A percentile compares a stretch with the other conserved stretches of the same genome.
These are phyloP conservation scores for Paecilomyces sp. DNA, from an alignment of 2,329 filamentous ascomycete genomes.

Conservation along the genomic window DNA sequence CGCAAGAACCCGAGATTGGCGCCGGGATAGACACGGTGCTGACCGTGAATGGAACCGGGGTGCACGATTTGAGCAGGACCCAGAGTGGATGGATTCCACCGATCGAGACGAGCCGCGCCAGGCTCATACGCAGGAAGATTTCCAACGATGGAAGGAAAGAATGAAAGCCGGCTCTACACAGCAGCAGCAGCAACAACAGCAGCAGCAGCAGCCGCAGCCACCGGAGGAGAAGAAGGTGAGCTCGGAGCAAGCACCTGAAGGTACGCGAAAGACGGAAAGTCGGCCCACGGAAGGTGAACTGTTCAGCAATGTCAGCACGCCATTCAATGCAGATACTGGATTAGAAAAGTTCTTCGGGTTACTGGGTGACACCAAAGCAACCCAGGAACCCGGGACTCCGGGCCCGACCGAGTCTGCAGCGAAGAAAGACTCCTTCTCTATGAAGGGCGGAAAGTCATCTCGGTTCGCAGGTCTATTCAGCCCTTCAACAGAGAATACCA, in stretches of 20 bases:
- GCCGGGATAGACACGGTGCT: slow-evolving; percentile 37
- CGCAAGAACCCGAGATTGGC: slow-evolving; percentile 61
- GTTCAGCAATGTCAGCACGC: slow-evolving; percentile 49
- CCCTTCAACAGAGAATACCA: slow-evolving; percentile 49
- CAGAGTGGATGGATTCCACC: slow-evolving; percentile 81
- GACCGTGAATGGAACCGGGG: slow-evolving; percentile 51
- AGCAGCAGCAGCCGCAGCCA: slow-evolving; percentile 1
- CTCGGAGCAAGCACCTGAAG: slow-evolving; percentile 12
- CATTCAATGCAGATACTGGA: slow-evolving; percentile 58
- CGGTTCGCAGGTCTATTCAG: slow-evolving; percentile 79
- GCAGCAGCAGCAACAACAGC: slow-evolving; percentile 15
- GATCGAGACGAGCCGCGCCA: slow-evolving; percentile 60
- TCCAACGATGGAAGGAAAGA: slow-evolving; percentile 86
- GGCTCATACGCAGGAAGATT: slow-evolving; percentile 78
- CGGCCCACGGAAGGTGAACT: slow-evolving; percentile 43
- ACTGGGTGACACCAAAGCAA: slow-evolving; percentile 45
- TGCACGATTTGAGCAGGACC: slow-evolving; percentile 63
- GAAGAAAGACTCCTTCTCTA: slow-evolving; percentile 35
- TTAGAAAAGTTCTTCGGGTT: slow-evolving; percentile 72
- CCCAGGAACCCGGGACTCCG: slow-evolving; percentile 32
- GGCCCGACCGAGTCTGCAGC: slow-evolving; percentile 27
- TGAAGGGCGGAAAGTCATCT: slow-evolving; percentile 63
- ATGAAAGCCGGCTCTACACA: slow-evolving; percentile 64
- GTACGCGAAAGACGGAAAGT: slow-evolving; percentile 30
- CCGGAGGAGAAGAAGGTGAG: slow-evolving; percentile 39